These are phyloP conservation scores for Raffaelea ambrosiae DNA, from an alignment of 2,329 filamentous ascomycete species.

Conservation along the genomic window DNA sequence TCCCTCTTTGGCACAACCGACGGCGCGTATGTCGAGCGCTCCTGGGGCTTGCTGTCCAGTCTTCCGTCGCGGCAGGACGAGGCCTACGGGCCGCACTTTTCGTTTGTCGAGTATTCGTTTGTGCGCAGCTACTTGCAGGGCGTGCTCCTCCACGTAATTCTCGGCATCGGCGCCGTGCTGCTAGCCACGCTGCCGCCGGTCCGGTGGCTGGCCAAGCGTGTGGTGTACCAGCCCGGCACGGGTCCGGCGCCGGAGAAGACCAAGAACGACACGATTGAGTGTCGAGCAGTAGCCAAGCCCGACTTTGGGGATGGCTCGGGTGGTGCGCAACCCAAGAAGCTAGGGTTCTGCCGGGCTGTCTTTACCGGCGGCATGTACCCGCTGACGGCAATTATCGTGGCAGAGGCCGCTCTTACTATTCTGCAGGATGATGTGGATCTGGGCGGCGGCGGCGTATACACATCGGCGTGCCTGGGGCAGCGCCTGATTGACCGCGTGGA, in stretches of 20 bases:
- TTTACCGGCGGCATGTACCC: conserved; percentile 56
- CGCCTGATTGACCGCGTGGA: conserved; percentile 55
- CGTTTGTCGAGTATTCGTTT: conserved; percentile 45
- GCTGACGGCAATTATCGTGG: background rate
- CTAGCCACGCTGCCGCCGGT: conserved; percentile 35
- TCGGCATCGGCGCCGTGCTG: conserved; percentile 34
- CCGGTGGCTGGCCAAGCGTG: conserved; percentile 32
- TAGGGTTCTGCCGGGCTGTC: conserved; percentile 46
- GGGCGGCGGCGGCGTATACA: conserved; percentile 62
- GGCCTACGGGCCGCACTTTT: conserved; percentile 54
- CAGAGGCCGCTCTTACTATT: conserved; percentile 55
- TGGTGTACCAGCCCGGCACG: conserved; percentile 45
- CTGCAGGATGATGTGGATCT: conserved; percentile 53
- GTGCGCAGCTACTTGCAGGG: conserved; percentile 41
- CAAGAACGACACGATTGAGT: conserved; percentile 53
- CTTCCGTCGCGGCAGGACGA: conserved; percentile 33
- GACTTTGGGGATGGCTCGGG: conserved; percentile 29
- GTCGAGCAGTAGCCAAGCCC: conserved; percentile 54
- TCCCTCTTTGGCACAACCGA: conserved; percentile 43
- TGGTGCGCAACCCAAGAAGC: conserved; percentile 23
- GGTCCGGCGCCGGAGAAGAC: conserved; percentile 44
- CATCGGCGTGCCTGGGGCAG: conserved; percentile 63
- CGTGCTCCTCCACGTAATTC: conserved; percentile 37
- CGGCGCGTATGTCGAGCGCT: conserved; percentile 46
- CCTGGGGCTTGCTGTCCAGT: conserved; percentile 51